phyloP scores from a whole-genome alignment of 441 rosid genomes.

The Gossypium davidsonii region DNA sequence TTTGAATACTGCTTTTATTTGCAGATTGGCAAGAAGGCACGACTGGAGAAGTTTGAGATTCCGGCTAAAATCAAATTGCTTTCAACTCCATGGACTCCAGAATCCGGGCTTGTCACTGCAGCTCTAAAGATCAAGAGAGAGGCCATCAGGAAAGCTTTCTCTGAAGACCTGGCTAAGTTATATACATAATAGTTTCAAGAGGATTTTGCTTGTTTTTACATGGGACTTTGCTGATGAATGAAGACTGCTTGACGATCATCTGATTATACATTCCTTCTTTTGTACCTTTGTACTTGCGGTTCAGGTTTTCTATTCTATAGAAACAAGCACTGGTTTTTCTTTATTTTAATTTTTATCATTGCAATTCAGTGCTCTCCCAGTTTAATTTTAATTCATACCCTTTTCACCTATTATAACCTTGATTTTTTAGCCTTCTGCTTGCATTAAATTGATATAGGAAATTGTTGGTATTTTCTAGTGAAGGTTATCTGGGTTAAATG shows the following conservation, averaged over 20 bases:
- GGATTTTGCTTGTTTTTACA: neutral
- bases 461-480: neutral
- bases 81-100: constrained; percentile 83
- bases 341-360: neutral
- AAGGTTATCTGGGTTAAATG: neutral
- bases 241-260: neutral
- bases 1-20: neutral
- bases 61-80: constrained; percentile 79
- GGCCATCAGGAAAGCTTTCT: constrained; percentile 50
- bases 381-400: neutral
- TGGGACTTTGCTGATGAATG: neutral
- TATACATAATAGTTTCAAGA: constrained; percentile 36
- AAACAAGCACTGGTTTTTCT: neutral
- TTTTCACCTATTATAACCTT: neutral
- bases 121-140: constrained; percentile 93
- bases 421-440: neutral
- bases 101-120: constrained; percentile 86
- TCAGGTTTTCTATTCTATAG: neutral
- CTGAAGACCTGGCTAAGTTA: constrained; percentile 63
- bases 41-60: constrained; percentile 78
- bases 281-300: neutral
- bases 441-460: neutral
- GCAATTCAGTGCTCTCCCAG: neutral
- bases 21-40: constrained; percentile 70
- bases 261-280: neutral